Conservation (phyloP, 1,139 yeast species). For the Hemisphaericaspora xylofermentans region DNA sequence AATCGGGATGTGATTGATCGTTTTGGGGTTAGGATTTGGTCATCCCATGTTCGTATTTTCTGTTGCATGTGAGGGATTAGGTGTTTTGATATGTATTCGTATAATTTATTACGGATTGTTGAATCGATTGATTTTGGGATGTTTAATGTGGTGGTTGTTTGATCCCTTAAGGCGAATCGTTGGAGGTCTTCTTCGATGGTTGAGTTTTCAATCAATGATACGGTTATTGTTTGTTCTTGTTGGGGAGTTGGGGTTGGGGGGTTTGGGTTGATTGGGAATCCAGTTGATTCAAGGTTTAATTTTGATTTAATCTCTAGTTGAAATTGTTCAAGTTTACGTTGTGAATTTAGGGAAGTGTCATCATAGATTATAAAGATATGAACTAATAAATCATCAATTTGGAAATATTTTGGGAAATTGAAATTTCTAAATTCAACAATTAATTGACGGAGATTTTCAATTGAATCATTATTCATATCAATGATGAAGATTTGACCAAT, state of each 20-base stretch:
- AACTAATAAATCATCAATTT: slow-evolving; percentile 53
- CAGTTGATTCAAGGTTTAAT: slow-evolving; percentile 29
- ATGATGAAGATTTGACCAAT: slow-evolving; percentile 73
- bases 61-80: slow-evolving; percentile 79
- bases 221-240: slow-evolving; percentile 15
- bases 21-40: slow-evolving; percentile 66
- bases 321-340: slow-evolving; percentile 29
- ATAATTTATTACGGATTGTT: slow-evolving; percentile 42
- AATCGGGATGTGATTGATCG: slow-evolving; percentile 72
- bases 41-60: slow-evolving; percentile 76
- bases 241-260: slow-evolving; percentile 6
- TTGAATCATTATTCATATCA: slow-evolving; percentile 46
- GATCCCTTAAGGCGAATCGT: slow-evolving; percentile 28
- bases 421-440: slow-evolving; percentile 45
- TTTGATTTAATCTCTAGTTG: slow-evolving; percentile 29
- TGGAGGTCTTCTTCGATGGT: slow-evolving; percentile 59
- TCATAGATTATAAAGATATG: slow-evolving; percentile 46
- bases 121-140: slow-evolving; percentile 40
- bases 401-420: slow-evolving; percentile 58
- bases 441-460: slow-evolving; percentile 42
- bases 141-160: slow-evolving; percentile 15
- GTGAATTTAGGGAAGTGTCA: slow-evolving; percentile 17
- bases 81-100: slow-evolving; percentile 55
- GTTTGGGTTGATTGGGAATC: slow-evolving; percentile 28
- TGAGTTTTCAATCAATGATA: slow-evolving; percentile 35